phyloP scores from a whole-genome alignment of 2,329 filamentous ascomycete species.

The Emmonsiellopsis sp. region DNA sequence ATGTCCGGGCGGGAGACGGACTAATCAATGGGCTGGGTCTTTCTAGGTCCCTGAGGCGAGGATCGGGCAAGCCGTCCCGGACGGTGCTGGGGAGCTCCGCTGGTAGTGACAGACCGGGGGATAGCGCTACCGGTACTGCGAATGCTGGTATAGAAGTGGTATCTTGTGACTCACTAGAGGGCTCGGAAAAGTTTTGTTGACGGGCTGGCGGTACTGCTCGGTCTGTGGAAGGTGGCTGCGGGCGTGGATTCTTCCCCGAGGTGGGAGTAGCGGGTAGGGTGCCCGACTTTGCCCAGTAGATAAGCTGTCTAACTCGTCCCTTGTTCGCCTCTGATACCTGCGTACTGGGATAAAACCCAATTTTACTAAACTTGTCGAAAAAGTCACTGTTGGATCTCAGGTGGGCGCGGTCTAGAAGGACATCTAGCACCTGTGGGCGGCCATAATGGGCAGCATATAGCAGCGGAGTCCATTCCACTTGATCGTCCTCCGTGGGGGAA shows the following conservation, averaged over 20 bases:
- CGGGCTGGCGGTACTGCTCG: neutral
- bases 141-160: neutral
- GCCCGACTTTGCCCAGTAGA: neutral
- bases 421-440: constrained; percentile 23
- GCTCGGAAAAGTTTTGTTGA: neutral
- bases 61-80: neutral
- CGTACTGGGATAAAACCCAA: constrained; percentile 18
- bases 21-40: neutral
- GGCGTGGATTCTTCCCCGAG: neutral
- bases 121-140: neutral
- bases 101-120: neutral
- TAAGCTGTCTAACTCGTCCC: constrained; percentile 1
- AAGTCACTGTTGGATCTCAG: constrained; percentile 9
- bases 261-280: neutral
- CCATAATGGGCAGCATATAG: constrained; percentile 30
- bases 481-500: constrained; percentile 25
- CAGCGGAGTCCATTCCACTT: constrained; percentile 27
- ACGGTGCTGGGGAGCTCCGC: neutral
- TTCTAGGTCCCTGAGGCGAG: neutral
- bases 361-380: constrained; percentile 3
- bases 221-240: neutral
- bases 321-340: constrained; percentile 14
- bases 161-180: neutral
- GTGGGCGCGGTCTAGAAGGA: constrained; percentile 20
- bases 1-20: neutral